These are phyloP conservation scores for Colletotrichum graminicola DNA, from an alignment of 2,329 filamentous ascomycete genomes.

Conservation along the genomic window DNA sequence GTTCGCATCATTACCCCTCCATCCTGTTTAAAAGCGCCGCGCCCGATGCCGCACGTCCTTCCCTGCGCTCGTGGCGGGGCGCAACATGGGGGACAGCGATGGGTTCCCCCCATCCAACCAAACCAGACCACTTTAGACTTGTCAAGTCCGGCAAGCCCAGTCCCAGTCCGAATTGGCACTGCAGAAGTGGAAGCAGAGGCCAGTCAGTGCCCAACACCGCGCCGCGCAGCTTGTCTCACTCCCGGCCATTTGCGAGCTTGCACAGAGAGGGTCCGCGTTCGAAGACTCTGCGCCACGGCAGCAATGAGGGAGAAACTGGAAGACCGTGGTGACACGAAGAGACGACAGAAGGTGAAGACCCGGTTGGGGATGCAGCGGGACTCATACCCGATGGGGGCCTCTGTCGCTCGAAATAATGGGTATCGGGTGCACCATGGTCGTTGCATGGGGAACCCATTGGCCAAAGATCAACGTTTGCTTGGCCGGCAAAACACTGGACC, in stretches of 20 bases:
- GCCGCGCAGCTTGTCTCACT: conserved; percentile 35
- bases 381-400: conserved; percentile 19
- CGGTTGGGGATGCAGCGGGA: background rate
- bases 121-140: conserved; percentile 15
- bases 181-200: conserved; percentile 18
- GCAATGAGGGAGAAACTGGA: conserved; percentile 6
- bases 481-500: conserved; percentile 21
- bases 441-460: conserved; percentile 33
- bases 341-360: conserved; percentile 10
- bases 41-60: conserved; percentile 34
- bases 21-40: conserved; percentile 33
- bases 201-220: conserved; percentile 29
- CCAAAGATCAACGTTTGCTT: conserved; percentile 9
- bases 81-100: conserved; percentile 18
- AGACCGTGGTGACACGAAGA: background rate
- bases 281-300: conserved; percentile 17
- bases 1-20: conserved; percentile 30
- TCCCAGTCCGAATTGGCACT: conserved; percentile 17
- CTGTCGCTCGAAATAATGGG: conserved; percentile 5
- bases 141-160: conserved; percentile 18
- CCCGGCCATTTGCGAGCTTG: conserved; percentile 23
- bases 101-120: conserved; percentile 3
- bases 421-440: conserved; percentile 17
- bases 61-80: conserved; percentile 36
- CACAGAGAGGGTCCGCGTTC: conserved; percentile 18